A percentile compares a stretch with the other conserved stretches of the same genome.
These are phyloP conservation scores for Jackrogersella minutella DNA, from an alignment of 495 filamentous ascomycete genomes.

Conservation along the genomic window DNA sequence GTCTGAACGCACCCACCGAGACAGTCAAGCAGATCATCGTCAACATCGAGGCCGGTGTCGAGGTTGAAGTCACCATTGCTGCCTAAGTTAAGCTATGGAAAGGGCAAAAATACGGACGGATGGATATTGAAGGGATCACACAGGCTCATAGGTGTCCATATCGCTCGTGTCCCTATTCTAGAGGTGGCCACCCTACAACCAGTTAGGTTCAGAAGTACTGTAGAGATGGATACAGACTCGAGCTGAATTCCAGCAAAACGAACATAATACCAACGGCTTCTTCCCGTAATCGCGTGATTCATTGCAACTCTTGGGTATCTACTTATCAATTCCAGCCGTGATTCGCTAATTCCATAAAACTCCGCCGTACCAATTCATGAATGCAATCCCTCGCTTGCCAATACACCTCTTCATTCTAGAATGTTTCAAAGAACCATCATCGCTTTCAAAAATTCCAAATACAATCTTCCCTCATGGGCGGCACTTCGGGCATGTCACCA, in stretches of 20 bases:
- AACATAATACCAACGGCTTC: background rate
- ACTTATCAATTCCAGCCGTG: background rate
- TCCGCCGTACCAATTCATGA: background rate
- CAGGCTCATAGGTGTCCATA: constrained; percentile 16
- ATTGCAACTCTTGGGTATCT: constrained; percentile 29
- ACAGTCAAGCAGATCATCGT: constrained; percentile 99
- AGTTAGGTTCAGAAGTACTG: background rate
- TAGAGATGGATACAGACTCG: constrained; percentile 10
- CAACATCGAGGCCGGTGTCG: constrained; percentile 99
- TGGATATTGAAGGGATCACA: constrained; percentile 2
- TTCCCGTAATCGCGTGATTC: background rate
- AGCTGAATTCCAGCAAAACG: constrained; percentile 11
- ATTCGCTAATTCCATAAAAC: background rate
- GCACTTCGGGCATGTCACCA: constrained; percentile 70
- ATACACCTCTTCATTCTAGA: background rate
- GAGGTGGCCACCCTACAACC: constrained; percentile 6
- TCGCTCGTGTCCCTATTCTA: background rate
- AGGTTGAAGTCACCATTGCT: constrained; percentile 99
- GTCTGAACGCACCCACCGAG: constrained; percentile 96
- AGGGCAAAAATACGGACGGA: background rate
- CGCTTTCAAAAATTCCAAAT: constrained; percentile 69
- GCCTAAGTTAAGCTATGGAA: constrained; percentile 65
- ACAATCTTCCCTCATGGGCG: constrained; percentile 77
- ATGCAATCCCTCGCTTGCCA: background rate
- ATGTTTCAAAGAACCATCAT: background rate